These are phyloP conservation scores for Tieghemostelium lacteum DNA, from an alignment of 78 protist genomes.

Conservation along the genomic window DNA sequence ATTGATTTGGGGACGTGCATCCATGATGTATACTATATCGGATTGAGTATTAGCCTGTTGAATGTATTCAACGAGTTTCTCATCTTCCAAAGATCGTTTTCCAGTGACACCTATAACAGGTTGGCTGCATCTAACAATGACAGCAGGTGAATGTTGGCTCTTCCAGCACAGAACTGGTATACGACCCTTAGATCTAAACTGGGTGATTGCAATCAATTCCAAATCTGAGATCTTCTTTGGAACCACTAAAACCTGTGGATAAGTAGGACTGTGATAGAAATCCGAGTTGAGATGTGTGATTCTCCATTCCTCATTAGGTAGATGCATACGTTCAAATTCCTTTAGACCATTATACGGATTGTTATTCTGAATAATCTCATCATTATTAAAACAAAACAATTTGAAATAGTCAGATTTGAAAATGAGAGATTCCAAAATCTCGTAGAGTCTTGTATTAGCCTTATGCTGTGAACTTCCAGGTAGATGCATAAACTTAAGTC, in stretches of 20 bases:
- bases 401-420: conserved; percentile 34
- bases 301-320: conserved; percentile 71
- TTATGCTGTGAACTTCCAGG: conserved; percentile 48
- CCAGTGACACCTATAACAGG: conserved; percentile 81
- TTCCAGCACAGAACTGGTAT: conserved; percentile 87
- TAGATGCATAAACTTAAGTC: conserved; percentile 54
- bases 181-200: conserved; percentile 87
- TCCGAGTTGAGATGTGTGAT: conserved; percentile 30
- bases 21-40: conserved; percentile 72
- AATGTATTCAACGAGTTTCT: conserved; percentile 42
- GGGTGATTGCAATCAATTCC: conserved; percentile 31
- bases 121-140: conserved; percentile 74
- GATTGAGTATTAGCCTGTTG: conserved; percentile 40
- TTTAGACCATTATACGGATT: conserved; percentile 58
- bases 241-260: conserved; percentile 78
- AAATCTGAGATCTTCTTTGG: conserved; percentile 77
- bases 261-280: conserved; percentile 75
- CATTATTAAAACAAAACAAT: conserved; percentile 47
- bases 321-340: conserved; percentile 60
- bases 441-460: conserved; percentile 46
- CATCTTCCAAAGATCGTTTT: conserved; percentile 74
- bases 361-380: conserved; percentile 51
- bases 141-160: conserved; percentile 40
- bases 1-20: conserved; percentile 89
- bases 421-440: conserved; percentile 43